phyloP scores from a whole-genome alignment of 2,329 filamentous ascomycete genomes.

The Exophiala viscosa region DNA sequence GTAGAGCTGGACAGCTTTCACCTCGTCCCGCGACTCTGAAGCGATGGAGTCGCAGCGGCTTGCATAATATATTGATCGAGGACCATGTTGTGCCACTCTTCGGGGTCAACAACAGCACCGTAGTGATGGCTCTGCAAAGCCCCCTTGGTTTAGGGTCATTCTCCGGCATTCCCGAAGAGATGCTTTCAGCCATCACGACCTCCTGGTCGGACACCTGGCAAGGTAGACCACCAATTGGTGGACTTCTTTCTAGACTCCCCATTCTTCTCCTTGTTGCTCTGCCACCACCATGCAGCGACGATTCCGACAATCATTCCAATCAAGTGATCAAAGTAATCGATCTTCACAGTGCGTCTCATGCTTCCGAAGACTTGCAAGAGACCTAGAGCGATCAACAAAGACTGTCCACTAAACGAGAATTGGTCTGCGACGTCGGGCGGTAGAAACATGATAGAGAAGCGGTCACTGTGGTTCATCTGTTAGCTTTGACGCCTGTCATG shows the following conservation, averaged over 20 bases:
- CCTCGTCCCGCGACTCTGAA: too few relatives aligned
- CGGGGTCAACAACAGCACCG: too few relatives aligned
- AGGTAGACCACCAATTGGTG: not conserved
- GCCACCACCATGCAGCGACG: constrained; percentile 27
- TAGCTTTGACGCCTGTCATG: not conserved
- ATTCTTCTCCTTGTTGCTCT: constrained; percentile 11
- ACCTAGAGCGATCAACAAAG: constrained; percentile 37
- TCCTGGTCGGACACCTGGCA: not conserved
- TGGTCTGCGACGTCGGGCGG: constrained; percentile 38
- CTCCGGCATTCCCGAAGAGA: too few relatives aligned
- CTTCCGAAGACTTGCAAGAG: constrained; percentile 35
- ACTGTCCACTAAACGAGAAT: constrained; percentile 41
- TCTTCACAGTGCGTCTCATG: constrained; percentile 32
- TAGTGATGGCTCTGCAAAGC: too few relatives aligned
- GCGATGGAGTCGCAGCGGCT: too few relatives aligned
- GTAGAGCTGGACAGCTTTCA: too few relatives aligned
- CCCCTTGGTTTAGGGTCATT: too few relatives aligned
- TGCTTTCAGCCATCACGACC: too few relatives aligned
- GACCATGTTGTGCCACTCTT: too few relatives aligned
- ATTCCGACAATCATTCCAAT: constrained; percentile 40
- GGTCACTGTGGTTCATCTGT: constrained; percentile 32
- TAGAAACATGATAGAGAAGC: constrained; percentile 41
- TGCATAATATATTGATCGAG: too few relatives aligned
- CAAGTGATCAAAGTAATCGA: constrained; percentile 43
- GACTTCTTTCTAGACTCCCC: constrained; percentile 1